These are phyloP conservation scores for Calonectria ilicicola DNA, from an alignment of 2,329 filamentous ascomycete genomes.

Conservation along the genomic window DNA sequence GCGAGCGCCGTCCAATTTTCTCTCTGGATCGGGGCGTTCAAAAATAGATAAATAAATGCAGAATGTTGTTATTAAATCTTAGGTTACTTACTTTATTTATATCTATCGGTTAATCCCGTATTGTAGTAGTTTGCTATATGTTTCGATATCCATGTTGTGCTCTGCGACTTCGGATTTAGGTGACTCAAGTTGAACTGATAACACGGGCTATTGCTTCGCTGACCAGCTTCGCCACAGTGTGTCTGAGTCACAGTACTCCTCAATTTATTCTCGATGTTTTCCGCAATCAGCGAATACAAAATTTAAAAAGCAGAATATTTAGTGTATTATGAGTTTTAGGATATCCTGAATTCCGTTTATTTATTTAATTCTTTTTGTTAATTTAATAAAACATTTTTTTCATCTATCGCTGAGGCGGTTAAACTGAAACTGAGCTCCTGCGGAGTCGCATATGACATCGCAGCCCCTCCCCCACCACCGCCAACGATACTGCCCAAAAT, in stretches of 20 bases:
- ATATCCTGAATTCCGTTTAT: neutral
- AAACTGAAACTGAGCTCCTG: constrained; percentile 11
- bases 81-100: too few relatives aligned
- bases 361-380: neutral
- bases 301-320: too few relatives aligned
- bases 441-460: constrained; percentile 26
- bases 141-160: too few relatives aligned
- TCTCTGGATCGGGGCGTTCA: too few relatives aligned
- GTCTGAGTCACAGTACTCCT: constrained; percentile 2
- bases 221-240: neutral
- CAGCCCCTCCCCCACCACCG: constrained; percentile 39
- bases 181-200: neutral
- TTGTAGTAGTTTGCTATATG: too few relatives aligned
- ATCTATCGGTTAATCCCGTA: too few relatives aligned
- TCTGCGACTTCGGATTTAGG: neutral
- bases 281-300: too few relatives aligned
- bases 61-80: too few relatives aligned
- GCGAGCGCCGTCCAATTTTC: too few relatives aligned
- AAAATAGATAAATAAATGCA: too few relatives aligned
- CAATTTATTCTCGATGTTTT: neutral
- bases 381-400: neutral
- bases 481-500: constrained; percentile 35
- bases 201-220: neutral
- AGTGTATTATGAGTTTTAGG: neutral
- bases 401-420: constrained; percentile 9